Percentiles rank a stretch among this genome's conserved stretches.
phyloP scores from a whole-genome alignment of 2,329 filamentous ascomycete genomes.

The Alternaria atra region DNA sequence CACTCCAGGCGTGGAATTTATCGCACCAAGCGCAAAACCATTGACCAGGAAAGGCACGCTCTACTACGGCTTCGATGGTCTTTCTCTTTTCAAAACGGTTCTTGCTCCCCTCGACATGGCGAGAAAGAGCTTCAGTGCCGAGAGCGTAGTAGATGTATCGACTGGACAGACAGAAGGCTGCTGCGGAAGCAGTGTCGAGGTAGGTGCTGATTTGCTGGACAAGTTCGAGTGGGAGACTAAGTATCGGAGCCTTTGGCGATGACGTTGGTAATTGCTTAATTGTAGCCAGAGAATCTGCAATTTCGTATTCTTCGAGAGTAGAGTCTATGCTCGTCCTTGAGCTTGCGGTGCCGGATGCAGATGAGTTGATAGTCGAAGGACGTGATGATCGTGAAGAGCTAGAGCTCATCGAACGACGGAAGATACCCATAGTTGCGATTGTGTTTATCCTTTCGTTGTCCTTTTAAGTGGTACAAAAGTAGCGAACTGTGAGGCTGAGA shows the following conservation, averaged over 20 bases:
- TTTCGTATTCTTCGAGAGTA: not conserved
- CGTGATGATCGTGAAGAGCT: constrained; percentile 19
- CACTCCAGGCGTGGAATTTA: constrained; percentile 36
- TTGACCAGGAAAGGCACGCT: constrained; percentile 43
- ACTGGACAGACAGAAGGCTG: constrained; percentile 38
- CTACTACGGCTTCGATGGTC: constrained; percentile 38
- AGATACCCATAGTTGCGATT: constrained; percentile 18
- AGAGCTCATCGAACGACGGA: constrained; percentile 25
- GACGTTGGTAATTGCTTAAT: constrained; percentile 4
- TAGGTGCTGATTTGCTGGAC: constrained; percentile 42
- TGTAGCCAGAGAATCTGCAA: constrained; percentile 20
- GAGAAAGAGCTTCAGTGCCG: constrained; percentile 31
- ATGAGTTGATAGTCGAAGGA: constrained; percentile 13
- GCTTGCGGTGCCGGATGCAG: constrained; percentile 11
- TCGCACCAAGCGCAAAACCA: constrained; percentile 50
- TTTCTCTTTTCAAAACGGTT: constrained; percentile 32
- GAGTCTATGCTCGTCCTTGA: constrained; percentile 30
- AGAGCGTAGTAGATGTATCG: constrained; percentile 42
- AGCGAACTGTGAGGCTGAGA: not conserved
- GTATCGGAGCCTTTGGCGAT: constrained; percentile 23
- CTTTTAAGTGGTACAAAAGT: not conserved
- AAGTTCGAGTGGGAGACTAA: constrained; percentile 42
- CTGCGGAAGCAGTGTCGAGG: constrained; percentile 32
- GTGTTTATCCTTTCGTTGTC: not conserved
- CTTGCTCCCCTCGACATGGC: constrained; percentile 23